Evolutionary conservation across 2,329 filamentous ascomycete species (phyloP), one percentile per base, ranked within the genome.

Genomic region (Diaporthe destruens): DNA sequence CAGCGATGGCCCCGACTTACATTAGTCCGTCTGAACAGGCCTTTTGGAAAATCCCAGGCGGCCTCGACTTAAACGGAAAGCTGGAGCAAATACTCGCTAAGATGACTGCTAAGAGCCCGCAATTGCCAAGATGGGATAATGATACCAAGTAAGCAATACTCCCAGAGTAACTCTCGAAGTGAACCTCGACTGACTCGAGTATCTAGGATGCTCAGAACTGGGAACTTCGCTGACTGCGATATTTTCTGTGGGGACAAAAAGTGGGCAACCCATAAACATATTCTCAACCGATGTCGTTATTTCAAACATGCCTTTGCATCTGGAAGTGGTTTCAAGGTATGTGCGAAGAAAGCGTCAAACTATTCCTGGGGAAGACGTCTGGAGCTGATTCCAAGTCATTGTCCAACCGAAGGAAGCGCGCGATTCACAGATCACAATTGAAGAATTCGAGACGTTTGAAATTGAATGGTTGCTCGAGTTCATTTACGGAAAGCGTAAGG

Each of bases 401-500:
- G 6, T 8, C 20, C 4, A 51, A 6, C 18, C n/a, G 7, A n/a
- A 69, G 54, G 53, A 57, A 49, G 25, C 42, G 2, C 6, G 25
- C 3, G 29, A 59, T 5, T 51, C 53, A 1, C 25, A 29, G n/a
- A 51, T 69, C 6, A 51, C 6, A 0, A 57, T 69, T 11, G 20
- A 59, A 20, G 29, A 44, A 4, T 59, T 59, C 32, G 32, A 69
- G 0, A 14, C 42, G 11, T 51, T 55, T n/a, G 66, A 69, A 6
- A 20, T 69, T 23, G 36, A 42, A 2, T 69, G 66, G 66, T 51
- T 69, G 2, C 54, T 59, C 1, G 39, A 25, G 3, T 69, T 49
- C 39, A 69, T 69, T 3, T 69, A 59, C 1, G 23, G 66, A 36
- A 11, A 16, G 14, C 20, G 66, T 59, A 29, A 69, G 66, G n/a